A percentile compares a stretch with the other conserved stretches of the same genome.
Evolutionary conservation across 2,329 filamentous ascomycete species (phyloP).

Genomic region (Shiraia sp.): DNA sequence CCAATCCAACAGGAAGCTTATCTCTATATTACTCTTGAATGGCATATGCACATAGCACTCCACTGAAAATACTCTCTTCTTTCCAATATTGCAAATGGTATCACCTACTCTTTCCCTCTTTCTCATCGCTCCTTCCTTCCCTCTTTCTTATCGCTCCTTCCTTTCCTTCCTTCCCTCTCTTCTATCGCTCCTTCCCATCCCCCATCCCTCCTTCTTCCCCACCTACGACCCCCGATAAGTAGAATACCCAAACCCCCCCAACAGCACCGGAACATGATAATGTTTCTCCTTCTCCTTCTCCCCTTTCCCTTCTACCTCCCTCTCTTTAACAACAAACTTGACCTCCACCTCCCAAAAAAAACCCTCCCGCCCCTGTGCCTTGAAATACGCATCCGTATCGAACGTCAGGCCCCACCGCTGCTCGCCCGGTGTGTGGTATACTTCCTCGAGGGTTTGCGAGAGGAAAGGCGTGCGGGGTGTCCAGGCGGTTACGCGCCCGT

Average conservation of each 20-base stretch:
- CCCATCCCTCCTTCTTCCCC: too few relatives aligned
- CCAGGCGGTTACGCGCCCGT: conserved; percentile 76
- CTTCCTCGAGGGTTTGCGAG: conserved; percentile 44
- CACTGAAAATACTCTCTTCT: too few relatives aligned
- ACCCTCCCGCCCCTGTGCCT: conserved; percentile 55
- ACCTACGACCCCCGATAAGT: conserved; percentile 73
- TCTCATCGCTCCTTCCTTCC: too few relatives aligned
- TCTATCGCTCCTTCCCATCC: conserved; percentile 1
- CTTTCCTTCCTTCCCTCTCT: too few relatives aligned
- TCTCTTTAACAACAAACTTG: conserved; percentile 56
- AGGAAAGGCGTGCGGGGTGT: conserved; percentile 53
- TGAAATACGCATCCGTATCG: conserved; percentile 74
- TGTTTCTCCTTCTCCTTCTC: conserved; percentile 58
- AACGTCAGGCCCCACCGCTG: conserved; percentile 72
- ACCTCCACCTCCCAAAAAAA: conserved; percentile 64
- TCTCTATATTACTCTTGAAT: too few relatives aligned
- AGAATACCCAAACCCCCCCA: conserved; percentile 79
- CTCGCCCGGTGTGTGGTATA: conserved; percentile 43
- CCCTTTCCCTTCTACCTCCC: too few relatives aligned
- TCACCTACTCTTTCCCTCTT: too few relatives aligned
- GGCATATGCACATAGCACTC: too few relatives aligned
- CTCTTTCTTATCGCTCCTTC: too few relatives aligned
- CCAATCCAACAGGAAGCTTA: too few relatives aligned
- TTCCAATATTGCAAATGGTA: too few relatives aligned
- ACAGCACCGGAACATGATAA: conserved; percentile 77